Conservation (phyloP, 2,329 filamentous ascomycete species). For the Drechslera avenae region DNA sequence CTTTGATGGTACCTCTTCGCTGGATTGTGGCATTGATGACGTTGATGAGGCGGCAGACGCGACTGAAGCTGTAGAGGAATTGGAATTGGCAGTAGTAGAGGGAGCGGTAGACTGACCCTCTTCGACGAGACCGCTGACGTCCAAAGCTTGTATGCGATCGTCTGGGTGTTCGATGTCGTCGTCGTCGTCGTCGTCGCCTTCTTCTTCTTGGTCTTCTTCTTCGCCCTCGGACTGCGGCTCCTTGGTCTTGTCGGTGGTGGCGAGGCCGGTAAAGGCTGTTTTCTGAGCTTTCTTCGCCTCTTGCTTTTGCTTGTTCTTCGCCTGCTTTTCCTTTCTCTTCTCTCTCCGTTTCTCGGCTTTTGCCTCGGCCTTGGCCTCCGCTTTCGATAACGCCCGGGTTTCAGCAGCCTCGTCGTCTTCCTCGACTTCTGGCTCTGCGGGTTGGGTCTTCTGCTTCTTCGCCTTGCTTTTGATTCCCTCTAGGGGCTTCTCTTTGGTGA, state of each 20-base stretch:
- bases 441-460: slow-evolving; percentile 53
- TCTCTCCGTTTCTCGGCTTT: slow-evolving; percentile 54
- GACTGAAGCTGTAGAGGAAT: slow-evolving; percentile 49
- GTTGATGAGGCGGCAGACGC: slow-evolving; percentile 53
- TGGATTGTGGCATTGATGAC: slow-evolving; percentile 51
- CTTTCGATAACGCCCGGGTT: slow-evolving; percentile 45
- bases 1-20: slow-evolving; percentile 29
- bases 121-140: slow-evolving; percentile 47
- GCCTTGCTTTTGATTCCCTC: slow-evolving; percentile 46
- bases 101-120: slow-evolving; percentile 43
- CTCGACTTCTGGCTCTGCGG: slow-evolving; percentile 23
- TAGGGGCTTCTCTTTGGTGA: slow-evolving; percentile 46
- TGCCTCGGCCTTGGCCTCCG: slow-evolving; percentile 47
- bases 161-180: slow-evolving; percentile 35
- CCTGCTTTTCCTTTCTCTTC: slow-evolving; percentile 53
- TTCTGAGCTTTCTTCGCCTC: slow-evolving; percentile 38
- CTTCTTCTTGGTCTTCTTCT: slow-evolving; percentile 28
- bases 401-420: slow-evolving; percentile 49
- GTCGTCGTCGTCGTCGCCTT: slow-evolving; percentile 27
- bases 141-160: slow-evolving; percentile 41
- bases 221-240: slow-evolving; percentile 30
- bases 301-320: slow-evolving; percentile 48
- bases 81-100: slow-evolving; percentile 41
- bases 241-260: slow-evolving; percentile 28
- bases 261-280: slow-evolving; percentile 36